A percentile compares a stretch with the other conserved stretches of the same genome.
phyloP scores from a whole-genome alignment of 345 rosid species.

The Turritis glabra region DNA sequence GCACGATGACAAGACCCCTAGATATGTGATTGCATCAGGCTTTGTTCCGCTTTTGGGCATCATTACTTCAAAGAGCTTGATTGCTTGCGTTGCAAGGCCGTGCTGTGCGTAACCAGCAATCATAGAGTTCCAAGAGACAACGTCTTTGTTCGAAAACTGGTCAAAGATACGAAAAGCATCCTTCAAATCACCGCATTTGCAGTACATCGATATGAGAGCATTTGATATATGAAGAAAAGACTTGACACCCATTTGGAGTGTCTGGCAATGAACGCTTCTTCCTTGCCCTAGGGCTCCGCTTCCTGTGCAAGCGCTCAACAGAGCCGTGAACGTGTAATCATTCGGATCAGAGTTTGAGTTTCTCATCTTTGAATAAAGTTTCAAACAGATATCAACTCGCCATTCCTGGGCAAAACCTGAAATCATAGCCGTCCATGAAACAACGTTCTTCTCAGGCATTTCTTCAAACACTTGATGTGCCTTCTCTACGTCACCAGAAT shows the following conservation, averaged over 20 bases:
- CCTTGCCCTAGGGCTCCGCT: conserved; percentile 85
- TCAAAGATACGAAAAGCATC: conserved; percentile 56
- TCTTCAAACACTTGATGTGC: conserved; percentile 69
- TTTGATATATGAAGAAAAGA: conserved; percentile 62
- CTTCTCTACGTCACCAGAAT: conserved; percentile 42
- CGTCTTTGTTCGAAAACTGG: conserved; percentile 49
- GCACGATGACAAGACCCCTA: conserved; percentile 85
- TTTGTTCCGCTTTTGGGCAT: conserved; percentile 41
- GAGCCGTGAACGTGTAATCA: conserved; percentile 72
- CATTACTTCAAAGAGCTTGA: conserved; percentile 68
- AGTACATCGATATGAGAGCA: conserved; percentile 84
- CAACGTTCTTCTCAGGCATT: conserved; percentile 82
- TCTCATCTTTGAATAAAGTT: conserved; percentile 64
- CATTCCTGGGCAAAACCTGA: conserved; percentile 80
- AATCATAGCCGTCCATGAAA: conserved; percentile 83
- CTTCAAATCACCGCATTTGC: conserved; percentile 67
- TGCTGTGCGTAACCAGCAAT: conserved; percentile 87
- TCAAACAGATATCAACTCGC: conserved; percentile 60
- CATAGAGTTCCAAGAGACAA: conserved; percentile 94
- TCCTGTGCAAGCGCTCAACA: conserved; percentile 80
- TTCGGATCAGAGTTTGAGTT: conserved; percentile 57
- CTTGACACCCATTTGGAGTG: conserved; percentile 60
- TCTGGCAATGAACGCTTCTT: conserved; percentile 73
- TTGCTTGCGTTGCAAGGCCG: conserved; percentile 62
- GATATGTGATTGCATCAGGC: conserved; percentile 78